phyloP scores from a whole-genome alignment of 352 stramenopile species.

The Globisporangium spiculum region DNA sequence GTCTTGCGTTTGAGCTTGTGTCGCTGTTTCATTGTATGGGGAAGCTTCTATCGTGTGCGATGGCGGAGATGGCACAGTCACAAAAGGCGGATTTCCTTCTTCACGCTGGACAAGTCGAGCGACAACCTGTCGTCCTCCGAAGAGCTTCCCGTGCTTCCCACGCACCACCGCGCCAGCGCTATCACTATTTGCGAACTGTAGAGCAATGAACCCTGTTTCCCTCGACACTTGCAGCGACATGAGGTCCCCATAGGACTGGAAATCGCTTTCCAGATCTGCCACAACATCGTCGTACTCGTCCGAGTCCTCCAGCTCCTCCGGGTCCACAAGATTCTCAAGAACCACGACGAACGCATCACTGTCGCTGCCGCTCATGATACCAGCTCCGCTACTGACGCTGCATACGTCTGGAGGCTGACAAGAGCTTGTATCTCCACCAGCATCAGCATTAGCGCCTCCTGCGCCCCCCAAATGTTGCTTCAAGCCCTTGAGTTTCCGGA shows the following conservation, averaged over 20 bases:
- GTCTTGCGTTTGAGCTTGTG: not conserved
- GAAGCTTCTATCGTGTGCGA: not conserved
- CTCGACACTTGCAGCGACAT: slow-evolving; percentile 14
- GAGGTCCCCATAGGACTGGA: not conserved
- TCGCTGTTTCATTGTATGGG: not conserved
- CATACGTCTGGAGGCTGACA: not conserved
- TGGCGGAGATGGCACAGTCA: not conserved
- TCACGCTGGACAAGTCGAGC: slow-evolving; percentile 8
- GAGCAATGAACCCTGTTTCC: slow-evolving; percentile 14
- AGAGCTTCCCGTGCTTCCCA: slow-evolving; percentile 26
- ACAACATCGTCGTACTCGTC: slow-evolving; percentile 50
- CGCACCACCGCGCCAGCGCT: slow-evolving; percentile 19
- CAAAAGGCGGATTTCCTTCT: slow-evolving; percentile 18
- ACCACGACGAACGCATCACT: not conserved
- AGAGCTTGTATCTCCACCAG: not conserved
- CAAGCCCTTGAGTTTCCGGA: not conserved
- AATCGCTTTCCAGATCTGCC: slow-evolving; percentile 23
- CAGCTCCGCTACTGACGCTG: not conserved
- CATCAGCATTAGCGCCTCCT: not conserved
- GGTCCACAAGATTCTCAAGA: slow-evolving; percentile 28
- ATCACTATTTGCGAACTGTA: slow-evolving; percentile 18
- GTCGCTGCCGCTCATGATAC: not conserved
- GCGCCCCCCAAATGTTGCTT: not conserved
- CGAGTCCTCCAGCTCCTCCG: slow-evolving; percentile 46
- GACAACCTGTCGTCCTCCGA: slow-evolving; percentile 31